Evolutionary conservation across 2,329 filamentous ascomycete species (phyloP).

Genomic region (Endocalyx cinctus): DNA sequence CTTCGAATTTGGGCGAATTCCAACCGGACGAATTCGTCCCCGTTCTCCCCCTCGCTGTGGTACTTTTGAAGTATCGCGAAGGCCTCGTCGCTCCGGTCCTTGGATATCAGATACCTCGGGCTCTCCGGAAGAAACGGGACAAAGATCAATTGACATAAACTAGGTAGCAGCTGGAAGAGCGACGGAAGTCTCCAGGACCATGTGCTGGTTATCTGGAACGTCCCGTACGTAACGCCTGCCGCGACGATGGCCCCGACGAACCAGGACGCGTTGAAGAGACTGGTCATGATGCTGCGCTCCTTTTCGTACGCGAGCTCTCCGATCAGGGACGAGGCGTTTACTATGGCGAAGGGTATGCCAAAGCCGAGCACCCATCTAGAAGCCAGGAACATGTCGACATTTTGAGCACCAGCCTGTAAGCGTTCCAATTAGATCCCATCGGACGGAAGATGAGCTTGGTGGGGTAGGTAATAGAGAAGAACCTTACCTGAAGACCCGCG

Average conservation of each 20-base stretch:
- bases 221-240: too few relatives aligned
- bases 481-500: too few relatives aligned
- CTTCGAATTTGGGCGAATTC: too few relatives aligned
- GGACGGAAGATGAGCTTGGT: too few relatives aligned
- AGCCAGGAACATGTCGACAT: conserved; percentile 23
- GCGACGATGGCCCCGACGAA: too few relatives aligned
- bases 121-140: conserved; percentile 42
- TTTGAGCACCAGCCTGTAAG: conserved; percentile 16
- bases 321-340: neutral
- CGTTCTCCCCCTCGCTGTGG: conserved; percentile 51
- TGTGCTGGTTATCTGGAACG: conserved; percentile 22
- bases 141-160: conserved; percentile 15
- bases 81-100: conserved; percentile 52
- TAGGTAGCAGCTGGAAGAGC: conserved; percentile 32
- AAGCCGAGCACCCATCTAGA: conserved; percentile 21
- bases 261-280: too few relatives aligned
- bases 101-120: conserved; percentile 43
- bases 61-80: conserved; percentile 51
- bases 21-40: conserved; percentile 48
- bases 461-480: too few relatives aligned
- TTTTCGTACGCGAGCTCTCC: neutral
- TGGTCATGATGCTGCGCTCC: neutral
- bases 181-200: conserved; percentile 37
- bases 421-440: too few relatives aligned
- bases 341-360: neutral